Conservation (phyloP, 1,284 basidiomycete species). For the Tylopilus orsonianus region DNA sequence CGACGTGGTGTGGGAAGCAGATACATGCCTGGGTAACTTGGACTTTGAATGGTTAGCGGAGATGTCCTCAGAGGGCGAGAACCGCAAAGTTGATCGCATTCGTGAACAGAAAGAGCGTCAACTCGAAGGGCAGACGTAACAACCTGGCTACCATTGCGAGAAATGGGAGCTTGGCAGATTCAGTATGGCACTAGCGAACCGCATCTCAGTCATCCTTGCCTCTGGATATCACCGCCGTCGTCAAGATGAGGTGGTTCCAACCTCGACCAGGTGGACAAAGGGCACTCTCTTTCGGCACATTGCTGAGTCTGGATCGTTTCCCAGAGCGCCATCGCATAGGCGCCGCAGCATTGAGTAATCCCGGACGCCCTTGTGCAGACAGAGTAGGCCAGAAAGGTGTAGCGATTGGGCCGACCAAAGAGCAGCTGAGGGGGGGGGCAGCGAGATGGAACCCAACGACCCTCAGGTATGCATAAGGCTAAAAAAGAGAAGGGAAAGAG, state of each 20-base stretch:
- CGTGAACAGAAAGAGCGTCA: neutral
- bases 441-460: neutral
- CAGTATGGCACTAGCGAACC: neutral
- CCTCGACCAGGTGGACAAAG: neutral
- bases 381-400: neutral
- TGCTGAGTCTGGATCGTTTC: neutral
- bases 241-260: neutral
- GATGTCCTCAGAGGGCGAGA: too few species aligned
- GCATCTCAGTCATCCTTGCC: neutral
- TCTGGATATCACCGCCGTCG: neutral
- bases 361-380: neutral
- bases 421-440: neutral
- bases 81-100: neutral
- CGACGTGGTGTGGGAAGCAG: neutral
- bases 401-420: neutral
- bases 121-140: neutral
- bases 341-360: neutral
- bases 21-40: neutral
- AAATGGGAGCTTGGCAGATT: neutral
- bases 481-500: neutral
- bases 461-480: neutral
- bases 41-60: too few species aligned
- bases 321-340: neutral
- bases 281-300: neutral
- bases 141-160: neutral